These are phyloP conservation scores for Auricularia heimuer DNA, from an alignment of 768 basidiomycete genomes.

Conservation along the genomic window DNA sequence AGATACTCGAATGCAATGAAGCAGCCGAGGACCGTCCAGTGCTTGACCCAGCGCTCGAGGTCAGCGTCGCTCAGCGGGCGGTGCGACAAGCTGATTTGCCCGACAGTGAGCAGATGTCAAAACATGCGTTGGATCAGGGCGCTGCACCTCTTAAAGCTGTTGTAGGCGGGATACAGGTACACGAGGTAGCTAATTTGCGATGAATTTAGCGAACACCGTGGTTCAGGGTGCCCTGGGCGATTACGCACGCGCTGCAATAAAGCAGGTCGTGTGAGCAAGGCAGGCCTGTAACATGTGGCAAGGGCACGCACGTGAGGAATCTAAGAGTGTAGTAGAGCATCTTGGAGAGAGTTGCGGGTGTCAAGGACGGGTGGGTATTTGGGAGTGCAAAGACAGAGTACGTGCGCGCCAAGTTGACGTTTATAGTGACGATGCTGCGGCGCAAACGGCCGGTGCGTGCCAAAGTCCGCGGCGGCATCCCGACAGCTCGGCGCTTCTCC, in stretches of 20 bases:
- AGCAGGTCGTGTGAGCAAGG: not conserved
- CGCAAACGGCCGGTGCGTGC: not conserved
- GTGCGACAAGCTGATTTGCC: slow-evolving; percentile 28
- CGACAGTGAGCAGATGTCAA: not conserved
- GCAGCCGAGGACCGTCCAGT: slow-evolving; percentile 37
- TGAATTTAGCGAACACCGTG: no score
- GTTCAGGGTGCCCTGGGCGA: not conserved
- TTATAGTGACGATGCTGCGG: no score
- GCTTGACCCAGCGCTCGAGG: slow-evolving; percentile 37
- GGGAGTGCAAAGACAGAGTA: not conserved
- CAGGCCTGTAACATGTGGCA: not conserved
- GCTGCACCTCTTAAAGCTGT: slow-evolving; percentile 31
- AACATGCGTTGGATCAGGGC: slow-evolving; percentile 54
- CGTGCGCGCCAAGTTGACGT: not conserved
- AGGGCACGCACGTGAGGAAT: not conserved
- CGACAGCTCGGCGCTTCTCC: not conserved
- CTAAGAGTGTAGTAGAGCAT: slow-evolving; percentile 1
- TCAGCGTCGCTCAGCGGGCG: slow-evolving; percentile 41
- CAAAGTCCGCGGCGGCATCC: not conserved
- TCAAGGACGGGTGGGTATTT: not conserved
- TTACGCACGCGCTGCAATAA: not conserved
- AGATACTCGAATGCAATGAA: slow-evolving; percentile 55
- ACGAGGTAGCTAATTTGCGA: not conserved
- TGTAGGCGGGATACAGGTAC: slow-evolving; percentile 5
- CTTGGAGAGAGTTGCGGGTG: no score